Conservation (phyloP, 305 asterid species). For the Caryopteris hybrid region DNA sequence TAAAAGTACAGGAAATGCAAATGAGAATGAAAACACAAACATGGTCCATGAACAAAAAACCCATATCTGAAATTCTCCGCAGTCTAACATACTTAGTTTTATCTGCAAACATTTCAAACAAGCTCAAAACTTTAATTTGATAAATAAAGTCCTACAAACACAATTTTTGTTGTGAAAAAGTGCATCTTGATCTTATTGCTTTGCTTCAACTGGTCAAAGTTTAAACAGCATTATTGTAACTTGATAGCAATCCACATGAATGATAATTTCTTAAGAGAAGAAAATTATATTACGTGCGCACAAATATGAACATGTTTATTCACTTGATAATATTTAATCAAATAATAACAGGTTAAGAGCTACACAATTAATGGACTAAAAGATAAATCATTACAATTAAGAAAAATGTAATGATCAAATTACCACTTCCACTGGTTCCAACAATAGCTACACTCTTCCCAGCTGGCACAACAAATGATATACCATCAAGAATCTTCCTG, state of each 20-base stretch:
- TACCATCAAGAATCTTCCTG: constrained; percentile 90
- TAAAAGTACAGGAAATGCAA: background rate
- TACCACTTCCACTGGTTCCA: constrained; percentile 99
- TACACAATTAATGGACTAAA: constrained; percentile 8
- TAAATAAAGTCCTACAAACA: background rate
- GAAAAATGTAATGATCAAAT: constrained; percentile 15
- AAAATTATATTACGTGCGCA: background rate
- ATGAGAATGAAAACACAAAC: background rate
- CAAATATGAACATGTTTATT: background rate
- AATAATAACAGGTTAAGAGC: background rate
- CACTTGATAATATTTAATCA: background rate
- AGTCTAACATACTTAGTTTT: background rate
- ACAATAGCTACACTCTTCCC: constrained; percentile 99
- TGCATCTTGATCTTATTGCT: background rate
- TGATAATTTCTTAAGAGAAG: constrained; percentile 1
- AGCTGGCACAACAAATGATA: constrained; percentile 89
- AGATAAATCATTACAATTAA: background rate
- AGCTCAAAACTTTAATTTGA: background rate
- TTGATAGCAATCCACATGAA: constrained; percentile 4
- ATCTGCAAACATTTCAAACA: background rate
- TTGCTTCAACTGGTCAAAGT: background rate
- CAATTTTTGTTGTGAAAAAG: background rate
- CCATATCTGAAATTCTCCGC: background rate
- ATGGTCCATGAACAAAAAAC: constrained; percentile 5
- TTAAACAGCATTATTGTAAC: constrained; percentile 8